Conservation (phyloP, 805 yeast species). For the Candida tibetensis region DNA sequence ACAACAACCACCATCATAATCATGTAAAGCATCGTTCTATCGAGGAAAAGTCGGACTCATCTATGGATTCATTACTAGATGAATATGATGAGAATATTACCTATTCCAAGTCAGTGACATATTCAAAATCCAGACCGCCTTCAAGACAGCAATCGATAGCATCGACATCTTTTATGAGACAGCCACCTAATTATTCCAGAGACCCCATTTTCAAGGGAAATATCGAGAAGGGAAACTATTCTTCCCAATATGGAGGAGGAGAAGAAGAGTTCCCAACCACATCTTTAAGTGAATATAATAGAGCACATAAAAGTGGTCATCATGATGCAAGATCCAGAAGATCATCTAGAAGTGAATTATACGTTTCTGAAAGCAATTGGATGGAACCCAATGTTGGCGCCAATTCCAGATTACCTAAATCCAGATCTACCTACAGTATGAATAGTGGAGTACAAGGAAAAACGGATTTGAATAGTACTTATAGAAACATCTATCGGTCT, state of each 20-base stretch:
- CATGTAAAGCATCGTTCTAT: neutral
- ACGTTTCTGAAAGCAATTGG: conserved; percentile 48
- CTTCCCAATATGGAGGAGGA: conserved; percentile 8
- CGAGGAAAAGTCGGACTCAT: conserved; percentile 16
- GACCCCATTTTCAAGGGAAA: conserved; percentile 7
- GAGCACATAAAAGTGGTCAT: conserved; percentile 17
- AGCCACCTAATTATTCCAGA: conserved; percentile 5
- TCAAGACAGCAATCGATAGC: conserved; percentile 26
- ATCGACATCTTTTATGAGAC: conserved; percentile 13
- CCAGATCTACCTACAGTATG: conserved; percentile 26
- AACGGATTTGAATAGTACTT: conserved; percentile 28
- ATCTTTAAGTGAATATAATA: conserved; percentile 35
- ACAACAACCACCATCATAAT: neutral
- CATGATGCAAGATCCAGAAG: conserved; percentile 24
- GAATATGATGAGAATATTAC: conserved; percentile 44
- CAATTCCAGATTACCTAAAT: conserved; percentile 11
- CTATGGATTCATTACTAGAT: conserved; percentile 42
- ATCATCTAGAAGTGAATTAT: conserved; percentile 40
- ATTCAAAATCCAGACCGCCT: conserved; percentile 23
- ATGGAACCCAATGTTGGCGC: conserved; percentile 44
- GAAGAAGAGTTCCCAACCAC: conserved; percentile 31
- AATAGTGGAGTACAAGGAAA: conserved; percentile 12
- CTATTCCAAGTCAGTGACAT: conserved; percentile 21
- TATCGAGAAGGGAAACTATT: conserved; percentile 6
- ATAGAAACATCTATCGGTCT: conserved; percentile 34